These are phyloP conservation scores for Nevesoporus exiguus DNA, from an alignment of 768 basidiomycete species.

Conservation along the genomic window DNA sequence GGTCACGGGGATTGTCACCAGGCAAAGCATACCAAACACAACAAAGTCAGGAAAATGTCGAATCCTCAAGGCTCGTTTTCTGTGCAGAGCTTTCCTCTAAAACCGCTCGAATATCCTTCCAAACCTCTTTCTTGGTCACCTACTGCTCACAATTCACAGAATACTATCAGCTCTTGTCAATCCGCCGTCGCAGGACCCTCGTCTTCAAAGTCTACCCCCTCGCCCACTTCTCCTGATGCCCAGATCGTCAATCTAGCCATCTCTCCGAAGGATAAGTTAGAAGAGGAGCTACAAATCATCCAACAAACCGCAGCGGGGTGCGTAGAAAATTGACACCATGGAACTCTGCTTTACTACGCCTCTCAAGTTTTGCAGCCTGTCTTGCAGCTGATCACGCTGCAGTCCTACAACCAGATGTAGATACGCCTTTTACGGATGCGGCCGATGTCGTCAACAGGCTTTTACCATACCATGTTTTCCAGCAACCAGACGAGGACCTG, in stretches of 20 bases:
- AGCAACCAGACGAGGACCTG: conserved; percentile 69
- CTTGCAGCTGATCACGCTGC: conserved; percentile 61
- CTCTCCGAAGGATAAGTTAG: conserved; percentile 37
- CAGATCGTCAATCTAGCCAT: conserved; percentile 24
- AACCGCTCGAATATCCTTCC: conserved; percentile 11
- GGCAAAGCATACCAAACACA: conserved; percentile 39
- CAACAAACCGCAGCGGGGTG: conserved; percentile 50
- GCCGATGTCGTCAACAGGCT: conserved; percentile 67
- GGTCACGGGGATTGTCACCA: conserved; percentile 36
- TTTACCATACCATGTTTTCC: conserved; percentile 77
- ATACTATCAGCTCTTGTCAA: conserved; percentile 1
- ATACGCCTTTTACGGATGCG: conserved; percentile 62
- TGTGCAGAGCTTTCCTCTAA: conserved; percentile 27
- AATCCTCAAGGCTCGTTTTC: conserved; percentile 27
- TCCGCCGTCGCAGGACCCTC: conserved; percentile 28
- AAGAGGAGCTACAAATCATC: conserved; percentile 51
- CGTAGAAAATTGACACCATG: conserved; percentile 13
- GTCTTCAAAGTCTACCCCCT: conserved; percentile 7
- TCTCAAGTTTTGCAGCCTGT: conserved; percentile 49
- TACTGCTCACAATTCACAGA: conserved; percentile 1
- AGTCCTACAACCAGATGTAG: conserved; percentile 61
- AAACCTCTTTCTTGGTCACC: conserved; percentile 2
- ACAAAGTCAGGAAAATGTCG: conserved; percentile 35
- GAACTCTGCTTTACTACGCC: conserved; percentile 14
- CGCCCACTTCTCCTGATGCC: conserved; percentile 14